phyloP scores from a whole-genome alignment of 2,329 filamentous ascomycete genomes.

The Conoideocrella luteorostrata region DNA sequence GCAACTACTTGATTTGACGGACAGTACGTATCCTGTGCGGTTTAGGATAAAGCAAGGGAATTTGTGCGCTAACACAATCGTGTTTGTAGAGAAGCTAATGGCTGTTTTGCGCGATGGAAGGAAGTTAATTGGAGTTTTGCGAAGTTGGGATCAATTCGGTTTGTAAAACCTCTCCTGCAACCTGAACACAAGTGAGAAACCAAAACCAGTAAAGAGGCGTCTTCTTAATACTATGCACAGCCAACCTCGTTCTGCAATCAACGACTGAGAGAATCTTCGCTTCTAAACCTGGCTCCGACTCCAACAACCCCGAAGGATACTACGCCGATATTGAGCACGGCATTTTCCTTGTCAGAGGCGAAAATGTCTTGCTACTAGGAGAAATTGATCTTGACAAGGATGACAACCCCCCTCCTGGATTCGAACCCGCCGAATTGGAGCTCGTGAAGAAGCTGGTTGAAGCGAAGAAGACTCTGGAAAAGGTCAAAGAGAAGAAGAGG shows the following conservation, averaged over 20 bases:
- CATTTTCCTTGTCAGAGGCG: slow-evolving; percentile 85
- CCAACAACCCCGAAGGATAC: slow-evolving; percentile 37
- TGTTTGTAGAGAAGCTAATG: slow-evolving; percentile 77
- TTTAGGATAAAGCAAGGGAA: too few relatives aligned
- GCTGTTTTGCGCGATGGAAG: slow-evolving; percentile 86
- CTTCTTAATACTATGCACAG: slow-evolving; percentile 36
- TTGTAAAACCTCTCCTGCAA: background rate
- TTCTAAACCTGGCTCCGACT: slow-evolving; percentile 34
- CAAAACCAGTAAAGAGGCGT: too few relatives aligned
- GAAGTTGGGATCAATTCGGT: slow-evolving; percentile 99
- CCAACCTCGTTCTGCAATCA: slow-evolving; percentile 90
- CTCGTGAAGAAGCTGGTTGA: slow-evolving; percentile 68
- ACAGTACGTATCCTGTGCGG: slow-evolving; percentile 67
- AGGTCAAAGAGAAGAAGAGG: slow-evolving; percentile 65
- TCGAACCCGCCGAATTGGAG: slow-evolving; percentile 57
- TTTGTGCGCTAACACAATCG: slow-evolving; percentile 20
- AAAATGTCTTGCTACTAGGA: slow-evolving; percentile 92
- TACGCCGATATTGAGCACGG: slow-evolving; percentile 84
- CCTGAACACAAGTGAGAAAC: too few relatives aligned
- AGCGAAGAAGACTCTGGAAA: slow-evolving; percentile 62
- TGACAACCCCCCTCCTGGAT: slow-evolving; percentile 74
- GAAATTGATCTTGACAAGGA: slow-evolving; percentile 97
- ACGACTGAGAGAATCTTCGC: slow-evolving; percentile 85
- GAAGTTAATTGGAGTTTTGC: slow-evolving; percentile 85
- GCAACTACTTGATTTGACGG: slow-evolving; percentile 89